Percentiles rank a stretch among this genome's conserved stretches.
These are phyloP conservation scores for Bothriochloa decipiens DNA, from an alignment of 176 grass and related monocot genomes.

Conservation along the genomic window DNA sequence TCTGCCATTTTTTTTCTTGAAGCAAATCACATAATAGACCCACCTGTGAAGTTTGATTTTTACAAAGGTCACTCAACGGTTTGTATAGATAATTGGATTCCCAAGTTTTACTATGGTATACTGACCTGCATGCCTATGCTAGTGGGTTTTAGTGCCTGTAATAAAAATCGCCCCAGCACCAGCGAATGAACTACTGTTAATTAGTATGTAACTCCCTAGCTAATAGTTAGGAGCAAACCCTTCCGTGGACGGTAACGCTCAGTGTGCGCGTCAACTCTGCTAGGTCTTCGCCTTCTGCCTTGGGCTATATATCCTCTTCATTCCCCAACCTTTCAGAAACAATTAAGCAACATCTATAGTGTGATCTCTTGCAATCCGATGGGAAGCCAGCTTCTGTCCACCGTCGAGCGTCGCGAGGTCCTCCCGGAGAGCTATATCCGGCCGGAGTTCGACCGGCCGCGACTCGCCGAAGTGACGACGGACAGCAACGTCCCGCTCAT, in stretches of 20 bases:
- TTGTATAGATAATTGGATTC: too few species aligned
- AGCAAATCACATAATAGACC: too few species aligned
- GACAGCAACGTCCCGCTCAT: conserved; percentile 65
- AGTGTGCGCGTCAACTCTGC: conserved; percentile 32
- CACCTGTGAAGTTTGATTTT: too few species aligned
- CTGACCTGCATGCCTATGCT: too few species aligned
- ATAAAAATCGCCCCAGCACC: too few species aligned
- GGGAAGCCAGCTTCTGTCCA: conserved; percentile 73
- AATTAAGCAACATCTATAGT: not conserved
- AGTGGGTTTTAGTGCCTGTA: too few species aligned
- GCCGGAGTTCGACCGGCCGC: conserved; percentile 64
- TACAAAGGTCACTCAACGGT: too few species aligned
- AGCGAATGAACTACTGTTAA: too few species aligned
- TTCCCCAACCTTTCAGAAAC: not conserved
- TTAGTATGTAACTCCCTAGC: too few species aligned
- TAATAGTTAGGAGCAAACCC: not conserved
- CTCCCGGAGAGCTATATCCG: conserved; percentile 66
- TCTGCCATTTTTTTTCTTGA: too few species aligned
- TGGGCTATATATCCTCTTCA: not conserved
- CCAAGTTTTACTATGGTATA: too few species aligned
- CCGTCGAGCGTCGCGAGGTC: conserved; percentile 23
- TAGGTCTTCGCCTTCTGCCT: not conserved
- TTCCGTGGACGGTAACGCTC: not conserved
- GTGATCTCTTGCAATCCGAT: conserved; percentile 31
- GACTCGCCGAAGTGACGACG: conserved; percentile 49